Conservation (phyloP, 192 early-diverging fungal species). For the Linnemannia hyalina region DNA sequence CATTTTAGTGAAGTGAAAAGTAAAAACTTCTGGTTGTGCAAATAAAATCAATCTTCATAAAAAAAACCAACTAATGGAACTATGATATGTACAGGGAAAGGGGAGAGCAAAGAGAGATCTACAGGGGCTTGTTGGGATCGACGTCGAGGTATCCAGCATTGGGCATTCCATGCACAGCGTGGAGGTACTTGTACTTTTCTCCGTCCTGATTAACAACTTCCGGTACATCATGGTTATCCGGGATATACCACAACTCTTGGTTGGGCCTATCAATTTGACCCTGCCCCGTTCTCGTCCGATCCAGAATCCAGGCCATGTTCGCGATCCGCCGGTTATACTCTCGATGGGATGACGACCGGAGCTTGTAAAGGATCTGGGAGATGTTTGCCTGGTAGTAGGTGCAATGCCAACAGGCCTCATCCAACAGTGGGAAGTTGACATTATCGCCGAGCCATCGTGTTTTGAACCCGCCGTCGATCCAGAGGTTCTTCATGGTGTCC, state of each 20-base stretch:
- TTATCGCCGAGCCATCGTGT: background rate
- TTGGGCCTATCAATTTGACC: background rate
- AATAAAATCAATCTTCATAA: background rate
- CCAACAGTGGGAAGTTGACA: background rate
- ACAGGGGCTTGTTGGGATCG: background rate
- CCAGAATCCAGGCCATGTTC: background rate
- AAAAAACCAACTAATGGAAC: background rate
- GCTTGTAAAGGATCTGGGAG: background rate
- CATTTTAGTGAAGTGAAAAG: slow-evolving; percentile 5
- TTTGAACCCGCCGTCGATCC: background rate
- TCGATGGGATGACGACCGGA: background rate
- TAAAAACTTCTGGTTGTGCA: slow-evolving; percentile 5
- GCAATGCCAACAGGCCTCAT: background rate
- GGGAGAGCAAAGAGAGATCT: background rate
- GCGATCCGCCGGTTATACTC: background rate
- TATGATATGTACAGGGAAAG: background rate
- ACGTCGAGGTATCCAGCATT: background rate
- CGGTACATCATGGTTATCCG: background rate
- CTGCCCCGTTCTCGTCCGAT: background rate
- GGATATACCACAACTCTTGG: background rate
- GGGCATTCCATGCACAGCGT: background rate
- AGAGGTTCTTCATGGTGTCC: background rate
- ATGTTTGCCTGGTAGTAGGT: background rate
- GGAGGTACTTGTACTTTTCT: background rate
- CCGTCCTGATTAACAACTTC: background rate